Base-by-base conservation (phyloP, 1,284 basidiomycete genomes). In the Lignosus rhinocerotis region DNA sequence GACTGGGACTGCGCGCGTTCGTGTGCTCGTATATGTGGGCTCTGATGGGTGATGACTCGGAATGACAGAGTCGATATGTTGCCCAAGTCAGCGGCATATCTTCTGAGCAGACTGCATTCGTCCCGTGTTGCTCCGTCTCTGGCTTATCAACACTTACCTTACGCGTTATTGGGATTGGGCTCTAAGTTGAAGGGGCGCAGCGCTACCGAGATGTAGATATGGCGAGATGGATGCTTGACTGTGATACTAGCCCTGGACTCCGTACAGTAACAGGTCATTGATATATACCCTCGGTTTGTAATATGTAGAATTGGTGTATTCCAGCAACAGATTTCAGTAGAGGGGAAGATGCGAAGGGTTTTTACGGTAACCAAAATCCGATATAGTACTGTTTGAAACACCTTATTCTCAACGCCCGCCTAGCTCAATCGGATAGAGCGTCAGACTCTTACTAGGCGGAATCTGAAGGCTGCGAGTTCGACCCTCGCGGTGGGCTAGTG, bases 401-500 rank as follows among this genome's bases (percentile, higher is more conserved):
- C 34, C 34, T 36, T 36, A 7, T 41, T 11, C n/a, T 42, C 9
- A 42, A 3, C n/a, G 86, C 86, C 86, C 80, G 85, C 85, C 85
- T 87, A 88, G 87, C 87, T 89, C 87, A 89, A 88, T 89, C 85
- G 87, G 87, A 85, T 87, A 89, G 87, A 89, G 87, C 87, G 86
- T 88, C 86, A 88, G 87, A 88, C 87, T 88, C 68, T 72, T 71
- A 70, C 55, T 49, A 57, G 41, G 41, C 32, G 30, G 46, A n/a
- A 64, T 87, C 86, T 88, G 88, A 90, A 89, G 87, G 88, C 86
- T 91, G 88, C 87, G 87, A 89, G 88, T 91, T 90, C 88, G 88
- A 90, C 87, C 88, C 88, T 89, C 88, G 86, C 88, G 87, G 87
- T 90, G 87, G 88, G 86, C 88, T 90, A 87, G 33, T 62, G 53